Evolutionary conservation across 2,329 filamentous ascomycete genomes (phyloP), one percentile per base, ranked within the genome.

Genomic region (Penicillium hesseltinei): DNA sequence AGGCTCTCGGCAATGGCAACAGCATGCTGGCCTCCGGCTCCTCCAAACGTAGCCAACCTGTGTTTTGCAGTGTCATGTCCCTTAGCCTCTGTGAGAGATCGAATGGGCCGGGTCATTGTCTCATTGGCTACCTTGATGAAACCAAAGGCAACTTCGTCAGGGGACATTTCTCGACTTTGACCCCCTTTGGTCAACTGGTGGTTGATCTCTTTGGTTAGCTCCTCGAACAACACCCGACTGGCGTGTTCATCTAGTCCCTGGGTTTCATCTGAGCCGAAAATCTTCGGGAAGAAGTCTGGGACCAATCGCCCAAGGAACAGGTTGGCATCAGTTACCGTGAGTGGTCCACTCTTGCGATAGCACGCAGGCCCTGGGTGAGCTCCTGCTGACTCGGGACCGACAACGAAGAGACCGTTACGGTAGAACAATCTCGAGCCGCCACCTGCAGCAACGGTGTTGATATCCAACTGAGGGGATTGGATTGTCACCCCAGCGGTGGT

Each of bases 311-410:
- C 92, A 0, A 96, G 84, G 66, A 91, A 91, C 6, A 96, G 74
- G 65, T 96, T 96, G 1, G 92, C 92, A 70, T 97, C 92, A 0
- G 92, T 97, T n/a, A 97, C 92, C 0, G 92, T 94, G 5, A 92
- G 81, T 4, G 92, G 92, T 0, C 92, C 92, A 0, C 88, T 90
- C 73, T 96, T 96, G 33, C 92, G 84, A 73, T 96, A 97, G 65
- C 92, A 96, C 0, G 91, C 91, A 10, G 92, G 92, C 0, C 92
- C 92, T 0, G 92, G 92, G 67, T 96, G 91, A 2, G 92, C 92
- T 31, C 90, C 88, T 1, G 92, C 92, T 7, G 90, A 94, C 69
- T 96, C 91, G 0, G 92, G 92, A 0, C 92, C 92, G 3, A 96
- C 92, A 0, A 92, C 89, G 63, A 97, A 96, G 13, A 67, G 57